These are phyloP conservation scores for Mayamaea pseudoterrestris DNA, from an alignment of 108 stramenopile species.

Conservation along the genomic window DNA sequence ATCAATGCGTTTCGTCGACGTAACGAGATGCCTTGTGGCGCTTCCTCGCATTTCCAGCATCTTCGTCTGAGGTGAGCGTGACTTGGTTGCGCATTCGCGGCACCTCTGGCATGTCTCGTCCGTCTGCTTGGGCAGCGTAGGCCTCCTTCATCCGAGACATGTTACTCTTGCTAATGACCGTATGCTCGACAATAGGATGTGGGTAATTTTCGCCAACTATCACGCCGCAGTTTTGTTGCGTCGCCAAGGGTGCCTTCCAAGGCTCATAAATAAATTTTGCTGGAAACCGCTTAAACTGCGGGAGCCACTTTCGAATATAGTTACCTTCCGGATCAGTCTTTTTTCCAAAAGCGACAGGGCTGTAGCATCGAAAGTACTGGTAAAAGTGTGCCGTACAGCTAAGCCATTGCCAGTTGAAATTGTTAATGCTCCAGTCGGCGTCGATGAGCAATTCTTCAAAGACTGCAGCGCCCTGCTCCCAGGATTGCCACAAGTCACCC, in stretches of 20 bases:
- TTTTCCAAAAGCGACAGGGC: slow-evolving; percentile 78
- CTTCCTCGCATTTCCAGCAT: too few species aligned
- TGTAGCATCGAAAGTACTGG: slow-evolving; percentile 94
- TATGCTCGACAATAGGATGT: slow-evolving; percentile 82
- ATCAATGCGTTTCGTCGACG: too few species aligned
- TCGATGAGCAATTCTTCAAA: slow-evolving; percentile 84
- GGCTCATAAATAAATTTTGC: slow-evolving; percentile 95
- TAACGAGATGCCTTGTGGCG: too few species aligned
- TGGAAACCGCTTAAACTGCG: slow-evolving; percentile 66
- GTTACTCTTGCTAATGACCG: slow-evolving; percentile 65
- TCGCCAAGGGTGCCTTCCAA: slow-evolving; percentile 78
- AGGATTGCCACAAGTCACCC: slow-evolving; percentile 91
- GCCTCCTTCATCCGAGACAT: slow-evolving; percentile 86
- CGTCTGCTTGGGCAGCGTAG: slow-evolving; percentile 55
- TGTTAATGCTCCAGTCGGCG: slow-evolving; percentile 90
- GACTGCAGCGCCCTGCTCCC: slow-evolving; percentile 83
- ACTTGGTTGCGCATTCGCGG: too few species aligned
- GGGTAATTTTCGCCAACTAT: slow-evolving; percentile 85
- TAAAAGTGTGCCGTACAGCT: slow-evolving; percentile 79
- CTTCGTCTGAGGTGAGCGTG: too few species aligned
- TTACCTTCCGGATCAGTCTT: slow-evolving; percentile 76
- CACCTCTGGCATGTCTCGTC: not conserved
- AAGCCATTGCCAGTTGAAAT: slow-evolving; percentile 96
- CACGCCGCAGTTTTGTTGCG: slow-evolving; percentile 56
- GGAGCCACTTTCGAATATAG: slow-evolving; percentile 88